Evolutionary conservation across 2,329 filamentous ascomycete genomes (phyloP), one percentile per base, ranked within the genome.

Genomic region (Graphiopsis chlorocephala): DNA sequence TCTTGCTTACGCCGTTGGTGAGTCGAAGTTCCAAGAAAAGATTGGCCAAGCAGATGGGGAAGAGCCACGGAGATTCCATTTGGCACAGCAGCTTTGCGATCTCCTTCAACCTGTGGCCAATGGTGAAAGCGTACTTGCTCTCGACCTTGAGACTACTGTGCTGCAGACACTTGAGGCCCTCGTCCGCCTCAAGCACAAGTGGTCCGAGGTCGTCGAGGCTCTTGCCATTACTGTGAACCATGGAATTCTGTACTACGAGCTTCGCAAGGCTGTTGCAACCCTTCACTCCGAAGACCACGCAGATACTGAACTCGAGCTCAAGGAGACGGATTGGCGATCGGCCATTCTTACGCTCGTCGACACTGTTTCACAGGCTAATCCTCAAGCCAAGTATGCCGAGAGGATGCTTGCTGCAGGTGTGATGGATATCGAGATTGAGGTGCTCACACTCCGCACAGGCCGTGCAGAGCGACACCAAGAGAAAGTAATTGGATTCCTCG

Each of bases 191-290:
- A 89, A 90, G 71, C 81, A 84, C 64, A 93, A 92, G 73, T 86
- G 89, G 31, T 82, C 87, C 35, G 95, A 99, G 75, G 90, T 99
- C 26, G 88, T 93, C 68, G 88, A 92, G 48, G 93, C 95, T n/a
- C 82, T 99, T 48, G 96, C 93, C 72, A 92, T 96, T 62, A 97
- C 94, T 71, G 94, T 98, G 42, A 98, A 96, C 72, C 96, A 99
- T 72, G 96, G 95, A 15, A 90, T 98, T 31, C 84, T 99, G 52
- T 90, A 98, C 70, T 98, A 97, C 73, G 86, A 97, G 69, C 90
- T 97, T 58, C 87, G 94, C 64, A 97, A 96, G 77, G 91, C 93
- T 11, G 91, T 98, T 64, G 89, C 90, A 20, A 91, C 93, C 68
- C 89, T 99, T 80, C 87, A 84, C 64, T 81, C 81, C 20, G 83